Evolutionary conservation across 140 eudicot genomes (phyloP), one percentile per base, ranked within the genome.

Genomic region (Cichorium intybus): DNA sequence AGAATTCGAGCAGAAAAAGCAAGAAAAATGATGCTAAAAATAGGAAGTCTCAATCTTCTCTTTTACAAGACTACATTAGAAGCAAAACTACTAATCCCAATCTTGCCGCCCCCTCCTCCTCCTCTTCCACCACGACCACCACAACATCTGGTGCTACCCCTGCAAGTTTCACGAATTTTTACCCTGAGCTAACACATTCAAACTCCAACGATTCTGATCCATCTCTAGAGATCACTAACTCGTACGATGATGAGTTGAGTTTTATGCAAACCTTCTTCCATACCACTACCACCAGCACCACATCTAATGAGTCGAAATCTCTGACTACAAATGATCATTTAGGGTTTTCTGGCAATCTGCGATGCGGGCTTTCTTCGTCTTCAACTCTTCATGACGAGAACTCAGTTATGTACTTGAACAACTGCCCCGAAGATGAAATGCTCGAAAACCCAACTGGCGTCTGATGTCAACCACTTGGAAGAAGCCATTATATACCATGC

Each of bases 1-100:
- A 81, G 50, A 75, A 75, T 68, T 77, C 85, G 0, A 43, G 62
- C 66, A 79, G 68, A 51, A 85, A 72, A 66, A 60, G 12, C 61
- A 78, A 75, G 65, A 83, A 60, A 62, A 62, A 17, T 4, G 60
- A 57, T 15, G n/a, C 60, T 15, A 60, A 66, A 46, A 26, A 52
- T 48, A 75, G 31, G 18, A 79, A 72, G 1, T 10, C 71, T 12
- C 77, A 71, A 43, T 48, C 68, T 15, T 66, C 82, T 48, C 59
- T 81, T 18, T 63, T 84, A 61, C 78, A 81, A 77, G 82, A 77
- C 23, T 84, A 81, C 64, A 77, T 84, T 31, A 78, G 62, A 45
- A 74, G 78, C 77, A 69, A 75, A 31, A 53, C 60, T 22, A 55
- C 39, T 43, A 56, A 70, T 65, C 59, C 72, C 2, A 16, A 47